Evolutionary conservation across 2,329 filamentous ascomycete species (phyloP), one percentile per base, ranked within the genome.

Genomic region (Neonectria faginata): DNA sequence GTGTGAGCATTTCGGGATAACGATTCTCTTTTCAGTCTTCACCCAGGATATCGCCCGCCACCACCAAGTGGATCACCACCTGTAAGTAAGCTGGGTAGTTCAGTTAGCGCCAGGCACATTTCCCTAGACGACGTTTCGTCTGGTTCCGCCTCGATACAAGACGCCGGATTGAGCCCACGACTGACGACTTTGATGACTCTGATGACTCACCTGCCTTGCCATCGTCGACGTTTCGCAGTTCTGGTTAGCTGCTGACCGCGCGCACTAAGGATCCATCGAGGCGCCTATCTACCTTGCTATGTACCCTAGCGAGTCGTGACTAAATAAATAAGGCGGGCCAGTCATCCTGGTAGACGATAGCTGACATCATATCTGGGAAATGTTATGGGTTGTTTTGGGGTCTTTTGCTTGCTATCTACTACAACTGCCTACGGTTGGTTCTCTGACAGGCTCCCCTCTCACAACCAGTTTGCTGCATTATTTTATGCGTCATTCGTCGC

Each of bases 1-100:
- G 54, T 8, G 31, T 33, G 48, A 42, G 61, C 65, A 70, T 70
- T 61, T 68, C 59, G 39, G 41, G 41, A 39, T 18, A 16, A 10
- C 8, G n/a, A 27, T 45, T 61, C 53, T 56, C 41, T 50, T 54
- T 42, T 48, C 29, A 50, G 14, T 50, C 33, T 56, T 48, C 41
- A 60, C 27, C 52, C 39, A 25, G 18, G n/a, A 20, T 36, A 18
- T 51, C 48, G 18, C 29, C 33, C n/a, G 27, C 48, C 18, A 31
- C 48, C 48, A 51, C 39, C 14, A 29, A 18, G 48, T 51, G 48
- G 48, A 51, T 33, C 48, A 18, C n/a, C 48, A 11, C 18, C 27
- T 39, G 36, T 31, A 25, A 25, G 25, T 25, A 25, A 25, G 25
- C 25, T 6, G 25, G 25, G 25, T 5, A 25, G 25, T 25, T 25